Evolutionary conservation across 352 stramenopile genomes (phyloP).

Genomic region (Aphanomyces astaci): DNA sequence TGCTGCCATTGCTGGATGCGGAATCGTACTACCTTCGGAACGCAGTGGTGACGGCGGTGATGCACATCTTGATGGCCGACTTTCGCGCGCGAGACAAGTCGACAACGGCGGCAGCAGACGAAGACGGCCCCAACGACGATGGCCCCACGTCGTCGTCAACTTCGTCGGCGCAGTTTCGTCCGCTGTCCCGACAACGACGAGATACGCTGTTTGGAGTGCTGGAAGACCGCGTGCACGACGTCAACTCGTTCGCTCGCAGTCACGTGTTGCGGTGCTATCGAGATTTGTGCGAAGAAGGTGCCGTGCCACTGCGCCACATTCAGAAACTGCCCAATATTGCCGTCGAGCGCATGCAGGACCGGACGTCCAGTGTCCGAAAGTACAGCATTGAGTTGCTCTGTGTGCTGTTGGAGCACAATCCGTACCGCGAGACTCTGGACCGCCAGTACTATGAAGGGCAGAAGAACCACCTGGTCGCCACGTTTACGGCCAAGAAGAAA

Average conservation of each 20-base stretch:
- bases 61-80: constrained; percentile 44
- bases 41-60: constrained; percentile 62
- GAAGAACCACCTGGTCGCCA: constrained; percentile 55
- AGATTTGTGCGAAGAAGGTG: constrained; percentile 71
- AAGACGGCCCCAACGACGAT: too few species aligned
- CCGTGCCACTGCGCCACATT: constrained; percentile 64
- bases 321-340: constrained; percentile 62
- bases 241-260: constrained; percentile 88
- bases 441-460: constrained; percentile 73
- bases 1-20: constrained; percentile 61
- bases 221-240: constrained; percentile 82
- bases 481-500: constrained; percentile 50
- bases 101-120: too few species aligned
- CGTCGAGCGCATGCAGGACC: constrained; percentile 87
- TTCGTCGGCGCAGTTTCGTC: constrained; percentile 29
- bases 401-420: constrained; percentile 90
- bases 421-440: constrained; percentile 89
- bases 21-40: constrained; percentile 74
- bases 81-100: constrained; percentile 5
- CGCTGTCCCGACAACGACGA: constrained; percentile 53
- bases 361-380: constrained; percentile 88
- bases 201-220: constrained; percentile 84
- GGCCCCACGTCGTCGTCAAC: too few species aligned
- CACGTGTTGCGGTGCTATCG: constrained; percentile 89
- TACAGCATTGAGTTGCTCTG: constrained; percentile 83